Evolutionary conservation across 73 alveolate genomes (phyloP).

Genomic region (Stentor coeruleus): DNA sequence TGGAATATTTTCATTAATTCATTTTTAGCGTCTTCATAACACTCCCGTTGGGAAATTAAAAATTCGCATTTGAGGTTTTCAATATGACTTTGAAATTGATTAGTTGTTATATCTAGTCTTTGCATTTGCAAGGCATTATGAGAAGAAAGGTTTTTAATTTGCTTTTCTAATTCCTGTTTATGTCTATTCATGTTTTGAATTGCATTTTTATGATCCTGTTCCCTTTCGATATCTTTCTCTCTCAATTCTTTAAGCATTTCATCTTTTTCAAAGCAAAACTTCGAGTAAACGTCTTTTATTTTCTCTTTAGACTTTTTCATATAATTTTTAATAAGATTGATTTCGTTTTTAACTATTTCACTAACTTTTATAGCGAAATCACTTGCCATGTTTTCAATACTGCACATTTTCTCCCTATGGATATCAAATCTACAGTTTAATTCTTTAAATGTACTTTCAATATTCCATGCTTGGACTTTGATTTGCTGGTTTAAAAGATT

Average conservation of each 20-base stretch:
- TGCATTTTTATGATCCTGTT: background rate
- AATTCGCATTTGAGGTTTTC: background rate
- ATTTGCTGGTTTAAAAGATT: background rate
- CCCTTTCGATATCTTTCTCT: background rate
- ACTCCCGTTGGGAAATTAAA: background rate
- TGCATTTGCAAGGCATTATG: background rate
- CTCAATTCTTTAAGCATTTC: background rate
- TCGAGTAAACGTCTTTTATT: no score
- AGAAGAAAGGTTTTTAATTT: no score
- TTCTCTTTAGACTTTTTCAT: no score
- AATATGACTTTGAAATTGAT: background rate
- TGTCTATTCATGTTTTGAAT: background rate
- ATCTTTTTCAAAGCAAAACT: slow-evolving; percentile 1
- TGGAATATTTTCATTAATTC: background rate
- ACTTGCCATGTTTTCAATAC: background rate
- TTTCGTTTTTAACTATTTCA: background rate
- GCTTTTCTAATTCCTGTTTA: background rate
- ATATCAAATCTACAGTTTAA: background rate
- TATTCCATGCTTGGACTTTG: background rate
- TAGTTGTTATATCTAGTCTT: background rate
- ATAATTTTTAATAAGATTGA: background rate
- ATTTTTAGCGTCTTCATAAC: background rate
- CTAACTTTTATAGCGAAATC: background rate
- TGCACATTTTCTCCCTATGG: background rate
- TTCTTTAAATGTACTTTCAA: background rate